Base-by-base conservation (phyloP, 495 filamentous ascomycete species). In the Penicillium silybi region DNA sequence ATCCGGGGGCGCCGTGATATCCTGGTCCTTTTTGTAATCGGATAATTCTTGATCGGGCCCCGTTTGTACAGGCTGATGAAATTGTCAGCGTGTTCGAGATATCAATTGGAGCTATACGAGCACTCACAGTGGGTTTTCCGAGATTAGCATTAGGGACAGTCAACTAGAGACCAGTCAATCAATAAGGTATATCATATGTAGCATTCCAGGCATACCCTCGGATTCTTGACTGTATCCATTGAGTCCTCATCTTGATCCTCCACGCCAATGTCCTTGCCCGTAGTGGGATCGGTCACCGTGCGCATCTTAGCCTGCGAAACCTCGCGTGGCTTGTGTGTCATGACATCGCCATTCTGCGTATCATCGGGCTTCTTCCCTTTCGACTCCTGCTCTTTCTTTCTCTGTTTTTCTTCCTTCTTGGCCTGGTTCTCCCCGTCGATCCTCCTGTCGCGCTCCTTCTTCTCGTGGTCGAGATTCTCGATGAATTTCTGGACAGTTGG, bases 61-160 rank as follows among this genome's bases (percentile, higher is more conserved):
- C 0, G 87, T 87, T 61, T 85, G 81, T 20, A 87, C 75, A 3
- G 80, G 63, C 64, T 79, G 43, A n/a, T 11, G 4, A 9, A 19
- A 43, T 61, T 44, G 66, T 77, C 40, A 72, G 56, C 26, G 34
- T 32, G 17, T 32, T 40, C 7, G 25, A 20, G 10, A 15, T 41
- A 3, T 15, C 23, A 22, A 17, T 20, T 17, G 17, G 15, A 8
- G 20, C n/a, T 4, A 6, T 26, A 4, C 6, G 19, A 32, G 41
- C 29, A 67, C 77, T 67, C 52, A 83, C 79, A 16, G 90, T 87
- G 5, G 83, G 73, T 63, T 85, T 87, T 49, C 82, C 81, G 15
- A 96, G 66, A 62, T 95, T 95, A n/a, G 87, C 85, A 72, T 96
- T 97, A 9, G 88, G 88, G 9, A 95, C 82, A n/a, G 86, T 88